Base-by-base conservation (phyloP, 495 filamentous ascomycete genomes). In the Tuber magnatum region DNA sequence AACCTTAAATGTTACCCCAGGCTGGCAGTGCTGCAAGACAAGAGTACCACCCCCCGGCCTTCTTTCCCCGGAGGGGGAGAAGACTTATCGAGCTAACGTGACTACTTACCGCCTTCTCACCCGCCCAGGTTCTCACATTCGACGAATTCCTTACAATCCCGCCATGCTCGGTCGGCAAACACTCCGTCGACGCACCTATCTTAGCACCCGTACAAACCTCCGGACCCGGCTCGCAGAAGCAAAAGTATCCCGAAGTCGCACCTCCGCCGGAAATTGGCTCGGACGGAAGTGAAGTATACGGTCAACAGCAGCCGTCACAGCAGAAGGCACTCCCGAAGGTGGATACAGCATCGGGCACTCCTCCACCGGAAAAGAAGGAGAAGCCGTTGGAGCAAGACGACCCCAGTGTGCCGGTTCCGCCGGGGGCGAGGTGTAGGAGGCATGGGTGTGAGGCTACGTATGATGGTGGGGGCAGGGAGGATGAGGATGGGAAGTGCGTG, bases 21-120 rank as follows among this genome's bases (percentile, higher is more conserved):
- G 95, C 80, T 99, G 95, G 95, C 97, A 97, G 86, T 99, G 95
- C 86, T 99, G 95, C 88, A 99, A 97, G 86, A 92, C 94, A 74
- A 79, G 81, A 61, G 81, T 82, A 74, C 22, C 41, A 10, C 61
- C 68, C 48, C 32, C 51, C 61, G 14, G 16, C 51, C 20, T 24
- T 12, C n/a, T 43, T 48, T 73, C 32, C 20, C 46, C 69, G 28
- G 35, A 46, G n/a, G 28, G 12, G 28, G 28, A 35, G 5, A 35
- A 20, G n/a, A 61, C 51, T 61, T 65, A 48, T 43, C 28, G 18
- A 76, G 46, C 73, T 80, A 80, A 80, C 56, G 20, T 42, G 35
- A 41, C 10, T 48, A 16, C 74, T 9, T 43, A 8, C 32, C 42
- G 44, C 39, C 41, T 68, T 8, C 32, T 65, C 28, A 65, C 46